phyloP scores from a whole-genome alignment of 2,329 filamentous ascomycete genomes.

The Ascochyta pisi region DNA sequence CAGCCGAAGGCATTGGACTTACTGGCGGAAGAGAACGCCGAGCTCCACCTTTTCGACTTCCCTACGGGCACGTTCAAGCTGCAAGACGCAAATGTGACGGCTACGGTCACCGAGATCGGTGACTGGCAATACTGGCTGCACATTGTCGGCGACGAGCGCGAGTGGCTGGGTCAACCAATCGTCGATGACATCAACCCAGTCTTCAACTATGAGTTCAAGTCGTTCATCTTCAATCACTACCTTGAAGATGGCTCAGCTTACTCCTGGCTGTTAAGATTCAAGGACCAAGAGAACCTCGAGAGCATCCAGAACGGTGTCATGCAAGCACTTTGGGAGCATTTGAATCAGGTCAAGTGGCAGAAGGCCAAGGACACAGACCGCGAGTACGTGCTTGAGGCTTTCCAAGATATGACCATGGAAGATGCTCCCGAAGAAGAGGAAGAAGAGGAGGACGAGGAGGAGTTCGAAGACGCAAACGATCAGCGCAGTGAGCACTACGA shows the following conservation, averaged over 20 bases:
- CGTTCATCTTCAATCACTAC: conserved; percentile 99
- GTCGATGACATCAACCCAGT: conserved; percentile 94
- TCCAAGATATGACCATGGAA: conserved; percentile 92
- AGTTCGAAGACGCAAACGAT: conserved; percentile 69
- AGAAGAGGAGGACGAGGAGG: conserved; percentile 64
- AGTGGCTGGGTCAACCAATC: conserved; percentile 87
- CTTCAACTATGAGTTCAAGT: conserved; percentile 99
- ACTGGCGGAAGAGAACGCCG: conserved; percentile 76
- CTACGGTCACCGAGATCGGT: conserved; percentile 83
- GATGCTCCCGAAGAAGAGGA: conserved; percentile 68
- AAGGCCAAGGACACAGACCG: conserved; percentile 92
- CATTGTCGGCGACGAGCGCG: conserved; percentile 74
- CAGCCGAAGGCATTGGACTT: conserved; percentile 75
- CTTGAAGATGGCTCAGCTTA: conserved; percentile 85
- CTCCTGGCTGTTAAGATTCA: conserved; percentile 94
- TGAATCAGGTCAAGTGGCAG: conserved; percentile 92
- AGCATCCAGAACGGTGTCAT: conserved; percentile 92
- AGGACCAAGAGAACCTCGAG: conserved; percentile 79
- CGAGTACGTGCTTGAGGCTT: conserved; percentile 94
- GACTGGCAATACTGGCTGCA: conserved; percentile 97
- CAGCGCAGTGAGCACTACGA: conserved; percentile 77
- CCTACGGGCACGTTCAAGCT: conserved; percentile 82
- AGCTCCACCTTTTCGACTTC: conserved; percentile 95
- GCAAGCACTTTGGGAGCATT: conserved; percentile 94
- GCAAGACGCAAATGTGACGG: conserved; percentile 76